These are phyloP conservation scores for Delonix regia DNA, from an alignment of 306 rosid species.

Conservation along the genomic window DNA sequence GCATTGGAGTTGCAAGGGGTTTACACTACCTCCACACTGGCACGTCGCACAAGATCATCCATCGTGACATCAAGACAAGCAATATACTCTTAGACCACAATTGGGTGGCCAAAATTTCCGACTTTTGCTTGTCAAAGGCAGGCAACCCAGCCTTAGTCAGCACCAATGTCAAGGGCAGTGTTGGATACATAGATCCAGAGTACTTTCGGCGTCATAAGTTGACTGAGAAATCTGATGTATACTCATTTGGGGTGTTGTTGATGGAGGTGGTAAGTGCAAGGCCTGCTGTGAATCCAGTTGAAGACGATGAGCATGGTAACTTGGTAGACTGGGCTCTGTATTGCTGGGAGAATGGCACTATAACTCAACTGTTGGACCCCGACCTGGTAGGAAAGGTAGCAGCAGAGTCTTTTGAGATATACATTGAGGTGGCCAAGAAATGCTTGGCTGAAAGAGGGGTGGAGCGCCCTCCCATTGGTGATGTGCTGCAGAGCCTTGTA, in stretches of 20 bases:
- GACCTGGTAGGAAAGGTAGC: slow-evolving; percentile 36
- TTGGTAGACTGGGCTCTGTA: slow-evolving; percentile 47
- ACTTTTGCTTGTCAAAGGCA: slow-evolving; percentile 53
- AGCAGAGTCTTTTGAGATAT: slow-evolving; percentile 44
- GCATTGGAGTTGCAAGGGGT: slow-evolving; percentile 49
- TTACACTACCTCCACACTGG: slow-evolving; percentile 52
- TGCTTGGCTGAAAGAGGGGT: slow-evolving; percentile 52
- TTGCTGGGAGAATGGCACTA: slow-evolving; percentile 34
- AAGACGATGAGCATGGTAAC: slow-evolving; percentile 35
- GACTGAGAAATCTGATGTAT: slow-evolving; percentile 50
- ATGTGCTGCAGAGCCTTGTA: slow-evolving; percentile 48
- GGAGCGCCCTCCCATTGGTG: slow-evolving; percentile 55
- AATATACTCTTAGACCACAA: slow-evolving; percentile 48
- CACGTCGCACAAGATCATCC: slow-evolving; percentile 42
- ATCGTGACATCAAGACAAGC: slow-evolving; percentile 54
- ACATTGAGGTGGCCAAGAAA: slow-evolving; percentile 43
- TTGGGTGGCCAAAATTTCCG: slow-evolving; percentile 47
- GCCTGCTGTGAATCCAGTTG: slow-evolving; percentile 32
- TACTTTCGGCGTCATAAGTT: slow-evolving; percentile 32
- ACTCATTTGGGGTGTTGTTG: slow-evolving; percentile 54
- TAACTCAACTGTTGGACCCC: slow-evolving; percentile 46
- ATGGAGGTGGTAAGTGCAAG: slow-evolving; percentile 44
- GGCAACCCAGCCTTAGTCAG: slow-evolving; percentile 25
- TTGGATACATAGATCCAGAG: slow-evolving; percentile 53
- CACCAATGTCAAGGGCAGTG: slow-evolving; percentile 43